Conservation (phyloP, 768 basidiomycete species). For the Tulasnella sp. region DNA sequence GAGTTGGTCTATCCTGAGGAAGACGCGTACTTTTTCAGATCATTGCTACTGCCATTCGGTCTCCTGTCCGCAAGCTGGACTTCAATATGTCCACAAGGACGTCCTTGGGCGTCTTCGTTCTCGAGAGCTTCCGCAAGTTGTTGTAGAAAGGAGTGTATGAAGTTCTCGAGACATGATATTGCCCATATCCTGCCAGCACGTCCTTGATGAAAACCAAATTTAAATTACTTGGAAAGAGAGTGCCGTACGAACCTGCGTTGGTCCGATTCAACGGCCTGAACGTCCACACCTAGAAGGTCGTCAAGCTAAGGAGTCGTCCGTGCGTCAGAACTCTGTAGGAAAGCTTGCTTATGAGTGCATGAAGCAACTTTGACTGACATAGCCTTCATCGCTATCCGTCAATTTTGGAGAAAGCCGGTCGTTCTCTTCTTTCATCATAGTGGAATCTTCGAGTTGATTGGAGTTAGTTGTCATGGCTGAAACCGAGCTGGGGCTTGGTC, state of each 20-base stretch:
- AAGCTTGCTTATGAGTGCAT: too few relatives aligned
- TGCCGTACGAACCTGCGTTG: not conserved
- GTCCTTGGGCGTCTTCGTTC: not conserved
- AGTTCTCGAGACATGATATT: slow-evolving; percentile 10
- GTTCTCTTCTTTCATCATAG: too few relatives aligned
- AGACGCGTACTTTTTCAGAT: not conserved
- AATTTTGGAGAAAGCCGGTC: too few relatives aligned
- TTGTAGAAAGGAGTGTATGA: slow-evolving; percentile 12
- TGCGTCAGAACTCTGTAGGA: too few relatives aligned
- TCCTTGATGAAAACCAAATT: not conserved
- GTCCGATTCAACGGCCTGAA: not conserved
- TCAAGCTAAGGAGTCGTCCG: not conserved
- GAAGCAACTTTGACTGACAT: too few relatives aligned
- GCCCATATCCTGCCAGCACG: not conserved
- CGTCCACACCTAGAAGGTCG: not conserved
- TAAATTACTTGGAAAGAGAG: not conserved
- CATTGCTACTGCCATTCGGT: not conserved
- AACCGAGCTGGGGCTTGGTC: too few relatives aligned
- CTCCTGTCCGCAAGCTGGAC: not conserved
- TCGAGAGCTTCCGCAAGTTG: slow-evolving; percentile 3
- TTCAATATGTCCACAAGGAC: not conserved
- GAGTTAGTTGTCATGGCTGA: too few relatives aligned
- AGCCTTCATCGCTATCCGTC: too few relatives aligned
- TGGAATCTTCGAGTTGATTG: too few relatives aligned
- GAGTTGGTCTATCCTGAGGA: too few relatives aligned